A percentile compares a stretch with the other conserved stretches of the same genome.
phyloP scores from a whole-genome alignment of 495 filamentous ascomycete genomes.

The Venustampulla echinocandica region DNA sequence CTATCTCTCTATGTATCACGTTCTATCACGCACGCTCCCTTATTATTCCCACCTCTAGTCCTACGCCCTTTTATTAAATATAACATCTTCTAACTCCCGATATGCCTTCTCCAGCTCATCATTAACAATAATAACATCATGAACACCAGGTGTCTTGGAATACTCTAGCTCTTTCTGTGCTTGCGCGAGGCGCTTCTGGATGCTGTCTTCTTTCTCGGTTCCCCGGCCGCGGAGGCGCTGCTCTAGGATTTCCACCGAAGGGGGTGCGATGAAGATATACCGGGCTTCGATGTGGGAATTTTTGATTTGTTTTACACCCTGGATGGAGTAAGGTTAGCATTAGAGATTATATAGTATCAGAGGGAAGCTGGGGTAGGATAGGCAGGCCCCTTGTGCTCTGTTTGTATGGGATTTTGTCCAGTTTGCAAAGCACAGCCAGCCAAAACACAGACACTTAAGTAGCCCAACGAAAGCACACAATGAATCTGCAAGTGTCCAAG shows the following conservation, averaged over 20 bases:
- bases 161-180: slow-evolving; percentile 78
- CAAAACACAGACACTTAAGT: too few relatives aligned
- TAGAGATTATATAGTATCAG: not conserved
- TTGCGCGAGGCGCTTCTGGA: slow-evolving; percentile 67
- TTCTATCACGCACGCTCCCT: slow-evolving; percentile 7
- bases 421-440: too few relatives aligned
- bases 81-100: slow-evolving; percentile 61
- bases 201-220: slow-evolving; percentile 72
- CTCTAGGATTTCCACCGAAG: slow-evolving; percentile 71
- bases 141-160: slow-evolving; percentile 59
- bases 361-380: too few relatives aligned
- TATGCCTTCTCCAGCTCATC: slow-evolving; percentile 82
- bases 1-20: not conserved
- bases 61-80: slow-evolving; percentile 29
- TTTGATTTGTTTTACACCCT: slow-evolving; percentile 92
- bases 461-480: too few relatives aligned
- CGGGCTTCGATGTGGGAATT: slow-evolving; percentile 64
- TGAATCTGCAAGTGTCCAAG: too few relatives aligned
- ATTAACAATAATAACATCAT: slow-evolving; percentile 85
- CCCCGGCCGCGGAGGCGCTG: slow-evolving; percentile 67
- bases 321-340: not conserved
- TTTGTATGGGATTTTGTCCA: too few relatives aligned
- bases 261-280: slow-evolving; percentile 75
- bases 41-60: slow-evolving; percentile 5
- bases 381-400: too few relatives aligned